These are phyloP conservation scores for Litsea cubeba DNA, from an alignment of 164 flowering plant species.

Conservation along the genomic window DNA sequence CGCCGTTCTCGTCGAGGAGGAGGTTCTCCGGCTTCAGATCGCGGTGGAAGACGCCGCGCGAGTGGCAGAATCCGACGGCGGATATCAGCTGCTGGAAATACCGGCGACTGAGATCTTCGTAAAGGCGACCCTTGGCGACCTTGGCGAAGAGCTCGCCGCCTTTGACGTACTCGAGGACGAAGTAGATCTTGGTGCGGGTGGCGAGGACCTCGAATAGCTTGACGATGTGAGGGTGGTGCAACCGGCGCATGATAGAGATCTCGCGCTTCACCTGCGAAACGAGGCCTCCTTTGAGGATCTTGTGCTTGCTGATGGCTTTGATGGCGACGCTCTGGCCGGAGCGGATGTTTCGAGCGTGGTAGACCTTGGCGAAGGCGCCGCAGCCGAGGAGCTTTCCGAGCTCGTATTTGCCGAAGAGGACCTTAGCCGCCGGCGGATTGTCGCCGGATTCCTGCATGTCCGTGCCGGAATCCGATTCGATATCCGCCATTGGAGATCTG, in stretches of 20 bases:
- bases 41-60: slow-evolving; percentile 63
- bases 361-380: slow-evolving; percentile 76
- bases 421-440: background rate
- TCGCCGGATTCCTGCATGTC: background rate
- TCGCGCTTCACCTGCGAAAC: slow-evolving; percentile 43
- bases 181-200: slow-evolving; percentile 56
- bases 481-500: background rate
- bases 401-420: slow-evolving; percentile 51
- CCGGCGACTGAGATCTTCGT: slow-evolving; percentile 59
- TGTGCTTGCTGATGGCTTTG: slow-evolving; percentile 51
- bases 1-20: slow-evolving; percentile 58
- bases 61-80: slow-evolving; percentile 65
- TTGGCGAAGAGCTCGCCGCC: slow-evolving; percentile 69
- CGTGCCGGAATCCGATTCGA: background rate
- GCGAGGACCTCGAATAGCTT: slow-evolving; percentile 60
- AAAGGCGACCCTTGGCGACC: slow-evolving; percentile 48
- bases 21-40: slow-evolving; percentile 72
- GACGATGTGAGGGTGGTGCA: slow-evolving; percentile 58
- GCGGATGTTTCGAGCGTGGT: slow-evolving; percentile 46
- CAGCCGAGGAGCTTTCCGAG: slow-evolving; percentile 55
- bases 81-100: slow-evolving; percentile 67
- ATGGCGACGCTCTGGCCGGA: slow-evolving; percentile 74
- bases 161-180: slow-evolving; percentile 62
- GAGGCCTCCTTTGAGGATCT: slow-evolving; percentile 33
- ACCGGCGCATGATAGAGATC: slow-evolving; percentile 58